A percentile compares a stretch with the other conserved stretches of the same genome.
phyloP scores from a whole-genome alignment of 805 yeast genomes.

The Vanderwaltozyma tropicalis region DNA sequence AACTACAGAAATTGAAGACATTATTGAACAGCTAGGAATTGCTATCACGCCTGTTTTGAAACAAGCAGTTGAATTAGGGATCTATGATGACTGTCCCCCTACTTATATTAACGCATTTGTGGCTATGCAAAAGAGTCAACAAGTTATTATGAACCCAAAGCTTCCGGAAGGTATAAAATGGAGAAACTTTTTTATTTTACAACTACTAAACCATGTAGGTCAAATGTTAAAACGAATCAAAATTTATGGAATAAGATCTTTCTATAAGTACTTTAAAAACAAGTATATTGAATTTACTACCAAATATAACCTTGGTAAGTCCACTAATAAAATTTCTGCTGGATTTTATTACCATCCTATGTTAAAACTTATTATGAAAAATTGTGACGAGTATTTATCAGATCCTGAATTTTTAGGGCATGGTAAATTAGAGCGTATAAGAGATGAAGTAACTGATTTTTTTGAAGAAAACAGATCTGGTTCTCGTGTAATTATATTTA shows the following conservation, averaged over 20 bases:
- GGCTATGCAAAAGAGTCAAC: slow-evolving; percentile 59
- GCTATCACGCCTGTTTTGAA: slow-evolving; percentile 60
- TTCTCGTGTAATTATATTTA: slow-evolving; percentile 76
- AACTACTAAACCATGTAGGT: slow-evolving; percentile 46
- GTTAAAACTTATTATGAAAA: slow-evolving; percentile 35
- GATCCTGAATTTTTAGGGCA: slow-evolving; percentile 43
- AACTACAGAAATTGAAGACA: slow-evolving; percentile 44
- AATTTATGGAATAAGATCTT: slow-evolving; percentile 74
- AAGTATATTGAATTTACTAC: slow-evolving; percentile 49
- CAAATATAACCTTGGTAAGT: slow-evolving; percentile 48
- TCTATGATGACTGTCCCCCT: slow-evolving; percentile 60
- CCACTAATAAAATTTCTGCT: slow-evolving; percentile 53
- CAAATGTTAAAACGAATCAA: slow-evolving; percentile 58
- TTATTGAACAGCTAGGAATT: slow-evolving; percentile 43
- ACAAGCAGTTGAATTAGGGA: slow-evolving; percentile 51
- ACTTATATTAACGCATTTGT: slow-evolving; percentile 56
- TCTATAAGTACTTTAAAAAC: slow-evolving; percentile 54
- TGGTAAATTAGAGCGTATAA: slow-evolving; percentile 55
- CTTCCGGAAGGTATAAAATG: slow-evolving; percentile 65
- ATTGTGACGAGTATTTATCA: slow-evolving; percentile 35
- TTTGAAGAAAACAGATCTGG: slow-evolving; percentile 36
- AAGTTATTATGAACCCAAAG: slow-evolving; percentile 41
- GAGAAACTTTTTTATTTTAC: slow-evolving; percentile 54
- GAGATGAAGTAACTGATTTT: slow-evolving; percentile 48
- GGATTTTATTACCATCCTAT: slow-evolving; percentile 46